Evolutionary conservation across 495 filamentous ascomycete genomes (phyloP).

Genomic region (Neurospora pannonica): DNA sequence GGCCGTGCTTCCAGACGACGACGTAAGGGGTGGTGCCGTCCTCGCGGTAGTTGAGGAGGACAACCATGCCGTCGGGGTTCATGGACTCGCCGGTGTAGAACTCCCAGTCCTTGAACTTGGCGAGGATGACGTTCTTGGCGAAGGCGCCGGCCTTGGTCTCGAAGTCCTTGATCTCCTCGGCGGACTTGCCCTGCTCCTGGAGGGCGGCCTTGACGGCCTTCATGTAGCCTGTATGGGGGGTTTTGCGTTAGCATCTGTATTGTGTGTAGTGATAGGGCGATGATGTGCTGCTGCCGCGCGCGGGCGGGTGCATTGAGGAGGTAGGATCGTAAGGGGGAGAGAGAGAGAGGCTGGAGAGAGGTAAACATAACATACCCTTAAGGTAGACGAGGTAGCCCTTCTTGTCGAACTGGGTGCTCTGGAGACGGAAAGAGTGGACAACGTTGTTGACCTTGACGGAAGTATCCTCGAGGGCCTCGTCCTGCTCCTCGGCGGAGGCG

Average conservation of each 20-base stretch:
- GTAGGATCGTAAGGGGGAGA: too few relatives aligned
- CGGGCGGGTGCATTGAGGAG: too few relatives aligned
- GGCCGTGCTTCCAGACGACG: conserved; percentile 90
- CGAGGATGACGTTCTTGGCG: conserved; percentile 68
- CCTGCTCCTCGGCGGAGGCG: conserved; percentile 85
- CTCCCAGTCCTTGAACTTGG: conserved; percentile 89
- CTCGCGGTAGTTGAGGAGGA: conserved; percentile 94
- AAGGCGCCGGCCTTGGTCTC: conserved; percentile 61
- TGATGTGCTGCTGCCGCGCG: too few relatives aligned
- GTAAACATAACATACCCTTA: conserved; percentile 50
- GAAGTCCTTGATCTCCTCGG: conserved; percentile 62
- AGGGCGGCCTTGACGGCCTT: conserved; percentile 70
- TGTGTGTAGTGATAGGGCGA: too few relatives aligned
- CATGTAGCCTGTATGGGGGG: conserved; percentile 90
- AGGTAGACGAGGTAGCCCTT: conserved; percentile 69
- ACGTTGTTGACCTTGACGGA: conserved; percentile 83
- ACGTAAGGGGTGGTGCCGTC: conserved; percentile 88
- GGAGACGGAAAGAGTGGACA: conserved; percentile 82
- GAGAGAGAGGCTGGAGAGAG: too few relatives aligned
- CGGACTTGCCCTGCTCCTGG: conserved; percentile 48
- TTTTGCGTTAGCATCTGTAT: too few relatives aligned
- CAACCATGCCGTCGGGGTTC: conserved; percentile 88
- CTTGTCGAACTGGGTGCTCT: conserved; percentile 72
- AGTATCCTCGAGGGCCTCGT: conserved; percentile 60
- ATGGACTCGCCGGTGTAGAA: conserved; percentile 86